Evolutionary conservation across 2,329 filamentous ascomycete species (phyloP), one percentile per base, ranked within the genome.

Genomic region (Cercospora nicotianae): DNA sequence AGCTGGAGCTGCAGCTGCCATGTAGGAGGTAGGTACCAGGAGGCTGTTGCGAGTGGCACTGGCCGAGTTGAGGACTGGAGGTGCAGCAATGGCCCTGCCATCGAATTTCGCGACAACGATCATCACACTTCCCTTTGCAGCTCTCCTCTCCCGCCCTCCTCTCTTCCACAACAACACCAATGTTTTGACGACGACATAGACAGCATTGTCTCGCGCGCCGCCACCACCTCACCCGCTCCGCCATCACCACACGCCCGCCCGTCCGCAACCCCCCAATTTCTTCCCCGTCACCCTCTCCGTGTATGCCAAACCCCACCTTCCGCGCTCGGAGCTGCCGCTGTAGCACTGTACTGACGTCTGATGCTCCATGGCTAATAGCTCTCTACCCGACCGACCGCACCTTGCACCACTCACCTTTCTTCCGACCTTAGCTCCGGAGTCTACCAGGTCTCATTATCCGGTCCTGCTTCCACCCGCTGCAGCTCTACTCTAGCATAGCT

Each of bases 161-260:
- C 28, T 26, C 31, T 48, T 6, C 3, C 65, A 23, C 51, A 16
- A 48, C 66, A 63, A 42, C 55, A 30, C 66, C 66, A 55, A 67
- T 67, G 66, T 64, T 39, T 39, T 62, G 66, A 64, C 55, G 28
- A 20, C 62, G 66, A 64, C 62, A 67, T 67, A 67, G 66, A 60
- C 66, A 60, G 66, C 66, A 67, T 67, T 61, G 66, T 63, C 66
- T 64, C 45, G 61, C 57, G 48, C 26, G 55, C 20, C 62, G 18
- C 58, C 18, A 53, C 65, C 62, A 57, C 16, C 65, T 30, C 30
- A 31, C 20, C 58, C 36, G 42, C 65, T 57, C 33, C 33, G 12
- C 59, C 36, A 16, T 28, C 20, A 42, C 59, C 59, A 20, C 59
- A n/a, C 59, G n/a, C 26, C 65, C 64, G 60, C 64, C 60, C 45